These are phyloP conservation scores for Pythium monospermum DNA, from an alignment of 352 stramenopile species.

Conservation along the genomic window DNA sequence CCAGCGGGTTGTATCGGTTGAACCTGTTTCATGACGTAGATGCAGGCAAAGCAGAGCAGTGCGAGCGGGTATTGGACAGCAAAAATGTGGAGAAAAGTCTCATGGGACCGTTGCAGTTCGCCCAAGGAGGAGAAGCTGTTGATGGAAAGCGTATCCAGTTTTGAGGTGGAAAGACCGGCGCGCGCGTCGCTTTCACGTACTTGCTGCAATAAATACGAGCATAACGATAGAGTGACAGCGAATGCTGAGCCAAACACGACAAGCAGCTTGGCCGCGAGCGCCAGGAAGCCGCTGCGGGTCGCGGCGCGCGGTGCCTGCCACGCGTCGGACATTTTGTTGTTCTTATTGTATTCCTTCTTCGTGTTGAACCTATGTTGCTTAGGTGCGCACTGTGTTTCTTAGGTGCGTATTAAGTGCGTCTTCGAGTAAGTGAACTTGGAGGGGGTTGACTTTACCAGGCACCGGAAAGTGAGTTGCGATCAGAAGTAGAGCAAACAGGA, in stretches of 20 bases:
- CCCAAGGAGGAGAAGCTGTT: conserved; percentile 56
- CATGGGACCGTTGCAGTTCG: conserved; percentile 55
- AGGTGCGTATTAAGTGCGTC: too few species aligned
- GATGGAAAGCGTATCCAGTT: conserved; percentile 48
- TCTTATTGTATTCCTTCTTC: neutral
- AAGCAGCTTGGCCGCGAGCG: conserved; percentile 29
- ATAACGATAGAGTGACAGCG: conserved; percentile 31
- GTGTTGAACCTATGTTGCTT: neutral
- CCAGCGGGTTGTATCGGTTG: too few species aligned
- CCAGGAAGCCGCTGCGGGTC: conserved; percentile 3
- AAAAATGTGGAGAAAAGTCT: conserved; percentile 56
- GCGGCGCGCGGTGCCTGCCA: neutral
- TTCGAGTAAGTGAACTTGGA: too few species aligned
- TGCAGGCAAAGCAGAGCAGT: conserved; percentile 56
- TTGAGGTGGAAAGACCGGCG: conserved; percentile 33
- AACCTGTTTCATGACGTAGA: conserved; percentile 85
- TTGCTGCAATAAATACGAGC: conserved; percentile 32
- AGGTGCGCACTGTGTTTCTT: too few species aligned
- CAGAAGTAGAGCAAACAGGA: too few species aligned
- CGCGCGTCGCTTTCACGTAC: conserved; percentile 42
- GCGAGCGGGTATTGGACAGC: conserved; percentile 54
- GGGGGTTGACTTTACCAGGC: too few species aligned
- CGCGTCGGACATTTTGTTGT: neutral
- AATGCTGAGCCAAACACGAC: conserved; percentile 38
- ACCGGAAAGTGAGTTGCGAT: too few species aligned